A percentile compares a stretch with the other conserved stretches of the same genome.
phyloP scores from a whole-genome alignment of 495 filamentous ascomycete genomes.

The Aspergillus indologenus region DNA sequence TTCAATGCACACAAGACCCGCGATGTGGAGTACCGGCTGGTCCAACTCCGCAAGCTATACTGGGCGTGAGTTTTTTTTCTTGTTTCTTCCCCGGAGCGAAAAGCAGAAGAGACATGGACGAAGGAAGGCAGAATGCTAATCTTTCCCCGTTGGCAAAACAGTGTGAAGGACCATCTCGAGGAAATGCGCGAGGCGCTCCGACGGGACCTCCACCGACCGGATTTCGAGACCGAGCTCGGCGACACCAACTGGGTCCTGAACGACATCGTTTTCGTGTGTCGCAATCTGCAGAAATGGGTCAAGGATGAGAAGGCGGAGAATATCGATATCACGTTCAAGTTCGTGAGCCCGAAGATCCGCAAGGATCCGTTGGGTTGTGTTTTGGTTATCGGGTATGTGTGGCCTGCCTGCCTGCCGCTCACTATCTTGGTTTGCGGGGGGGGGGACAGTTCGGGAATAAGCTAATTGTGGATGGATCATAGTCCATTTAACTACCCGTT shows the following conservation, averaged over 20 bases:
- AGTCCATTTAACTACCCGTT: conserved; percentile 90
- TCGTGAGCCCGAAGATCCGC: conserved; percentile 69
- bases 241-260: conserved; percentile 73
- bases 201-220: conserved; percentile 70
- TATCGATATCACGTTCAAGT: conserved; percentile 61
- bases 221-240: conserved; percentile 64
- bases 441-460: too few species aligned
- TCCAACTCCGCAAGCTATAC: conserved; percentile 88
- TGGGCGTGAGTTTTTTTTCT: conserved; percentile 59
- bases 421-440: too few species aligned
- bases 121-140: neutral
- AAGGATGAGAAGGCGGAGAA: conserved; percentile 76
- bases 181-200: conserved; percentile 66
- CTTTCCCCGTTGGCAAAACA: conserved; percentile 23
- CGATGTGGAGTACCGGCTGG: conserved; percentile 72
- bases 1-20: conserved; percentile 80
- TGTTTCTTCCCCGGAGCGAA: conserved; percentile 5
- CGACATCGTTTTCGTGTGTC: conserved; percentile 72
- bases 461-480: too few species aligned
- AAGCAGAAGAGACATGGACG: neutral
- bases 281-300: conserved; percentile 74
- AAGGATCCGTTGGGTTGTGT: conserved; percentile 87
- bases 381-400: conserved; percentile 74
- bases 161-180: conserved; percentile 69
- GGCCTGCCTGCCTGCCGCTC: too few species aligned